Evolutionary conservation across 495 filamentous ascomycete species (phyloP), one percentile per base, ranked within the genome.

Genomic region (Physcia stellaris): DNA sequence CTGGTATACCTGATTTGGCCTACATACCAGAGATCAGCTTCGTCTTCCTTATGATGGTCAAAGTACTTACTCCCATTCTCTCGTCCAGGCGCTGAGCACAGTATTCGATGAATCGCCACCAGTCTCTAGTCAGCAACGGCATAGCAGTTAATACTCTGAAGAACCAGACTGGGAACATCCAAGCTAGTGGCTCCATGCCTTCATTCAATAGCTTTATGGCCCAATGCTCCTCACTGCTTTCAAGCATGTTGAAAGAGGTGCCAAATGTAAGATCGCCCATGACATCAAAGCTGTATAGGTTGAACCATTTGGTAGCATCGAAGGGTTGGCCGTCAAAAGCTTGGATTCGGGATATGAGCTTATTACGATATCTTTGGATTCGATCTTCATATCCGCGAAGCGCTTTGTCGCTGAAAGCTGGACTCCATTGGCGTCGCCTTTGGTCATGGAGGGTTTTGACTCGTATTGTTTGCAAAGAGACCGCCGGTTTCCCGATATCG

Each of bases 181-280:
- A 47, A 2, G 58, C 59, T 9, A 67, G 41, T 3, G 52, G 46
- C 13, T 48, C 47, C 49, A 66, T 53, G 16, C 55, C 58, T 2
- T 43, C 36, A 13, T 51, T 39, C 21, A 66, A 23, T 6, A 49
- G 37, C 9, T 42, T 49, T 1, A 60, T 24, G 6, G 50, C 42
- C 15, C 49, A 54, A 37, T 55, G 51, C 35, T 58, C 58, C 33
- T 56, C 31, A 12, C 48, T 38, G 29, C 54, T 43, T 16, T 47
- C 24, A 0, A 70, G 41, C 63, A 64, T 64, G 20, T 56, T 51
- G 42, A 67, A 69, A 3, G 57, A 55, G 19, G 53, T 49, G n/a
- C 58, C 63, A 37, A 69, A 69, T 0, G 62, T 52, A 1, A 71
- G 39, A 45, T 68, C 60, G 0, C 62, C 63, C 62, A 70, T 67